phyloP scores from a whole-genome alignment of 129 eudicot species.

The Pseudognaphalium luteoalbum region DNA sequence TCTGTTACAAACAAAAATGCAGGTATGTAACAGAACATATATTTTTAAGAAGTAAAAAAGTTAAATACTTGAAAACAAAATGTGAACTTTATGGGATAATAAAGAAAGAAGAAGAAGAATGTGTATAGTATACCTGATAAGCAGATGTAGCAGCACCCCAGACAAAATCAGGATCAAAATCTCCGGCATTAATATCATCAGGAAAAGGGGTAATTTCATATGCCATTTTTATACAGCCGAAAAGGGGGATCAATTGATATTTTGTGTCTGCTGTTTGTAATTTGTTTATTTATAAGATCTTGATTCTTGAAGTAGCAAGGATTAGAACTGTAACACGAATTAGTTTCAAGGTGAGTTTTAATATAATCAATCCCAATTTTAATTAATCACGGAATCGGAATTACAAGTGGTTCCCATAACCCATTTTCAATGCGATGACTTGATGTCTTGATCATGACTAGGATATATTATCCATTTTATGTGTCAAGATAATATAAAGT shows the following conservation, averaged over 20 bases:
- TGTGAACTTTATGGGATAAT: neutral
- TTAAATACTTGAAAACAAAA: neutral
- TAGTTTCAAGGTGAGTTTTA: too few relatives aligned
- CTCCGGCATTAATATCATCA: constrained; percentile 9
- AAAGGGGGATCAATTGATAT: neutral
- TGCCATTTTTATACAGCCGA: neutral
- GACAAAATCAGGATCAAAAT: constrained; percentile 23
- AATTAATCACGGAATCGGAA: neutral
- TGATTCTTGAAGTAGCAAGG: neutral
- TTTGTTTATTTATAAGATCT: neutral
- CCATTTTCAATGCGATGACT: neutral
- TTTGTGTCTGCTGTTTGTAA: neutral
- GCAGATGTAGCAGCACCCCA: constrained; percentile 35
- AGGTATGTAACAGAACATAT: neutral
- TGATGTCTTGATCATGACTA: neutral
- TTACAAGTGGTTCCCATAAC: neutral
- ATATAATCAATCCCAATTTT: too few relatives aligned
- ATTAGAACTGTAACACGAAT: too few relatives aligned
- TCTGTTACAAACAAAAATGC: neutral
- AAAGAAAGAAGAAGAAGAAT: neutral
- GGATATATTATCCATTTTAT: neutral
- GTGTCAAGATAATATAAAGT: too few relatives aligned
- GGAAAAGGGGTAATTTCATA: neutral
- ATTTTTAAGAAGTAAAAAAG: neutral
- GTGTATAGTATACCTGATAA: constrained; percentile 19